phyloP scores from a whole-genome alignment of 345 rosid species.

The Punica granatum region DNA sequence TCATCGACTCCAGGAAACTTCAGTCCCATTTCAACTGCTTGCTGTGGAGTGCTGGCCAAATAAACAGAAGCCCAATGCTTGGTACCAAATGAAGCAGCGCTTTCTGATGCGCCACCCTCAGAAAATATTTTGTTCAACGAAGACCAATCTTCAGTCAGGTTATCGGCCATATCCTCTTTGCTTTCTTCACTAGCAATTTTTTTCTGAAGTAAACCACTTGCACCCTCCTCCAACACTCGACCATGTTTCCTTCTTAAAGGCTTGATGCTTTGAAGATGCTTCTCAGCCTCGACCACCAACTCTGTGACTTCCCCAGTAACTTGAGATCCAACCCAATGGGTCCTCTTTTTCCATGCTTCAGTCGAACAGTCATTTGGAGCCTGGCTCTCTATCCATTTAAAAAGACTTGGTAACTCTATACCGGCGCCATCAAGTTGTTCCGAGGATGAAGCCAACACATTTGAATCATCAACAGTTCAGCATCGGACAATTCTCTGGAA shows the following conservation, averaged over 20 bases:
- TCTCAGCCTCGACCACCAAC: slow-evolving; percentile 76
- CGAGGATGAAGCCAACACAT: too few relatives aligned
- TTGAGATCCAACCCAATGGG: slow-evolving; percentile 92
- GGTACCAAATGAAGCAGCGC: slow-evolving; percentile 59
- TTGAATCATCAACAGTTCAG: too few relatives aligned
- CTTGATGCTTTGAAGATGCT: slow-evolving; percentile 68
- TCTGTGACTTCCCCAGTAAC: slow-evolving; percentile 55
- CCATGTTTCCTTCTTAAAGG: slow-evolving; percentile 93
- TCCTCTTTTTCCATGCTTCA: slow-evolving; percentile 91
- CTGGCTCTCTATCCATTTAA: slow-evolving; percentile 75
- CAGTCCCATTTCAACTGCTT: slow-evolving; percentile 92
- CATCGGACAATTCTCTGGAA: too few relatives aligned
- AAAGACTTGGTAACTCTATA: slow-evolving; percentile 79
- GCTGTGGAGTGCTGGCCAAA: slow-evolving; percentile 95
- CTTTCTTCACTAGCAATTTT: slow-evolving; percentile 38
- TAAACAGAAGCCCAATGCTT: slow-evolving; percentile 94
- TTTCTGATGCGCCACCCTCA: slow-evolving; percentile 35
- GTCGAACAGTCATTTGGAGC: slow-evolving; percentile 75
- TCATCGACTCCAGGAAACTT: slow-evolving; percentile 91
- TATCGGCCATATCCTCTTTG: slow-evolving; percentile 35
- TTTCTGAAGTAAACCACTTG: slow-evolving; percentile 93
- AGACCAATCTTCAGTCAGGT: slow-evolving; percentile 57
- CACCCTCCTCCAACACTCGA: slow-evolving; percentile 93
- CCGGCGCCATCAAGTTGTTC: slow-evolving; percentile 99
- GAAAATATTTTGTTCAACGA: slow-evolving; percentile 64